Evolutionary conservation across 176 grass and related monocot species (phyloP).

Genomic region (Hsuehochloa calcarea): DNA sequence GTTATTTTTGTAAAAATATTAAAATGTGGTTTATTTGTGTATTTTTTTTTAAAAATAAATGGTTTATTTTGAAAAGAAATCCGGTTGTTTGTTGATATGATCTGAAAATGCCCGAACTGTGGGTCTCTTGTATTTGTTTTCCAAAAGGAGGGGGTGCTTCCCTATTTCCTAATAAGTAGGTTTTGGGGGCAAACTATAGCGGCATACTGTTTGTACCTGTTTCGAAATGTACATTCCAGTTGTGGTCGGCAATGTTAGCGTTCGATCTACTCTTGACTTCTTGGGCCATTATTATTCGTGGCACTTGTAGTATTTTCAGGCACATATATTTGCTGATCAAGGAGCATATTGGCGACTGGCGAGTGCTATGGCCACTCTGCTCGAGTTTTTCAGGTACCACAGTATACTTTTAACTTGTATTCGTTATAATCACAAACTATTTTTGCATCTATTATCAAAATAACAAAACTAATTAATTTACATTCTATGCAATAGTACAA

Average conservation of each 20-base stretch:
- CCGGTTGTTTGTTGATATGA: neutral
- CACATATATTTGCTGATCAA: neutral
- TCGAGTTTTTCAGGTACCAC: neutral
- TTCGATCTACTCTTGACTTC: neutral
- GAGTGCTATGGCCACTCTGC: neutral
- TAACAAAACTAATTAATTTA: neutral
- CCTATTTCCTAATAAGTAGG: neutral
- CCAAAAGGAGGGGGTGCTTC: neutral
- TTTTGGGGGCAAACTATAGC: neutral
- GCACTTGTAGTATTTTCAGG: neutral
- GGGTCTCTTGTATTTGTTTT: neutral
- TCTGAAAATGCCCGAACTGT: neutral
- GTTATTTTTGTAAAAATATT: too few relatives aligned
- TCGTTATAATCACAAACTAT: neutral
- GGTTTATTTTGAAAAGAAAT: too few relatives aligned
- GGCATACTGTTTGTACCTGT: neutral
- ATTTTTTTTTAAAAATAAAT: too few relatives aligned
- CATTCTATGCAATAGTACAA: neutral
- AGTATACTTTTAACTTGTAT: neutral
- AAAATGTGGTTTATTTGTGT: too few relatives aligned
- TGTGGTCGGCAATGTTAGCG: neutral
- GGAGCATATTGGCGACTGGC: too few relatives aligned
- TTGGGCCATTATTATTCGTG: neutral
- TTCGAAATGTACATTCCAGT: neutral
- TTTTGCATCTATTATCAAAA: too few relatives aligned